phyloP scores from a whole-genome alignment of 345 rosid species.

The Jatropha curcas region DNA sequence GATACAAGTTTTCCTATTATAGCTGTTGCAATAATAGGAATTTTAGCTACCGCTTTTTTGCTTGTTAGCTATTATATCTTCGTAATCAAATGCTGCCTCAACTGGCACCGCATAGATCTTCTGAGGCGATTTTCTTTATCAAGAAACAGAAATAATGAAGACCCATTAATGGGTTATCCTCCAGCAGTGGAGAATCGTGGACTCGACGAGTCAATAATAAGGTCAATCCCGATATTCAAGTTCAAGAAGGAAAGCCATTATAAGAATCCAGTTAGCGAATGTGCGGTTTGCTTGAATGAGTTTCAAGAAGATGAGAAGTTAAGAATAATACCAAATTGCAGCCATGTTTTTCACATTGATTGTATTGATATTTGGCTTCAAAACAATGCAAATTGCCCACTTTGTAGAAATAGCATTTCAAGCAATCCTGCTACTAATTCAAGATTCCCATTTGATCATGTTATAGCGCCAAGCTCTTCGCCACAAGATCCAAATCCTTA shows the following conservation, averaged over 20 bases:
- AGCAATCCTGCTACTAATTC: not conserved
- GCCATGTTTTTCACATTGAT: conserved; percentile 86
- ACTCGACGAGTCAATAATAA: conserved; percentile 73
- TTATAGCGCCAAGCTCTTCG: conserved; percentile 49
- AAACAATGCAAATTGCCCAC: conserved; percentile 81
- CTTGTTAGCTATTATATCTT: conserved; percentile 85
- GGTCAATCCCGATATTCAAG: conserved; percentile 72
- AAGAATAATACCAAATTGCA: conserved; percentile 65
- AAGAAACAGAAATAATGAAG: conserved; percentile 42
- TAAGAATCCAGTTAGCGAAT: conserved; percentile 50
- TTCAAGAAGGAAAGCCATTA: conserved; percentile 49
- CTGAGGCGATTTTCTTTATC: conserved; percentile 60
- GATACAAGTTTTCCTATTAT: conserved; percentile 72
- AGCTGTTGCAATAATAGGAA: conserved; percentile 75
- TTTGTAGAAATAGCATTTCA: conserved; percentile 80
- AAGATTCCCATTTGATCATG: conserved; percentile 31
- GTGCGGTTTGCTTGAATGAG: conserved; percentile 83
- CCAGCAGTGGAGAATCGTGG: conserved; percentile 59
- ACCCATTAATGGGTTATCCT: conserved; percentile 48
- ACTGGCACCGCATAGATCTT: conserved; percentile 71
- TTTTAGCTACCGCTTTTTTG: conserved; percentile 76
- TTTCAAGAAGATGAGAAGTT: conserved; percentile 81
- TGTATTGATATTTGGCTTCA: conserved; percentile 97
- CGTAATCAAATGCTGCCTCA: conserved; percentile 86
- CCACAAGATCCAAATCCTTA: conserved; percentile 45